These are phyloP conservation scores for Phaeodactylum tricornutum DNA, from an alignment of 108 stramenopile species.

Conservation along the genomic window DNA sequence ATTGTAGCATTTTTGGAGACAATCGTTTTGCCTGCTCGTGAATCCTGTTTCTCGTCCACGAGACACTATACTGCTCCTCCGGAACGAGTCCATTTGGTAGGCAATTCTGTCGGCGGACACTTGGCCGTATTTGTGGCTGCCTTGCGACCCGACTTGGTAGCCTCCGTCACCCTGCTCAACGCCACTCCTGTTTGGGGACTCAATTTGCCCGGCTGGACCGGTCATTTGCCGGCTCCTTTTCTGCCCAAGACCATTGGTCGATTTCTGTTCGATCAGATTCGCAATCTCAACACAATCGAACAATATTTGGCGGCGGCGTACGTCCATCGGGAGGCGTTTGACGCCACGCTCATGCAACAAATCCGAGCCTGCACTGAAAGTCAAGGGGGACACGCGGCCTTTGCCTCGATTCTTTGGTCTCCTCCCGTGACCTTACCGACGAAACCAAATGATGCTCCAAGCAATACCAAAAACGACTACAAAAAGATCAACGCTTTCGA, in stretches of 20 bases:
- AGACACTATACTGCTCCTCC: no score
- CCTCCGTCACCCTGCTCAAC: slow-evolving; percentile 53
- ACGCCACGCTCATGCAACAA: slow-evolving; percentile 26
- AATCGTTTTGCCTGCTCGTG: slow-evolving; percentile 21
- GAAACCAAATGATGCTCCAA: no score
- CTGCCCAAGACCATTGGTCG: slow-evolving; percentile 50
- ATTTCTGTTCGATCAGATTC: slow-evolving; percentile 52
- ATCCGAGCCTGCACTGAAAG: slow-evolving; percentile 62
- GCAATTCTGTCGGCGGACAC: slow-evolving; percentile 74
- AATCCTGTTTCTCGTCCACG: no score
- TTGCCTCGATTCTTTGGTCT: slow-evolving; percentile 71
- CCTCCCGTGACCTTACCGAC: slow-evolving; percentile 25
- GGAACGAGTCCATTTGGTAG: slow-evolving; percentile 64
- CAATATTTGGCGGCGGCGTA: slow-evolving; percentile 52
- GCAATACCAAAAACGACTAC: background rate
- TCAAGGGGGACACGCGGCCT: slow-evolving; percentile 80
- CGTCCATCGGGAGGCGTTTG: slow-evolving; percentile 35
- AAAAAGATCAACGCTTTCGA: slow-evolving; percentile 25
- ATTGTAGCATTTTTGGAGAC: slow-evolving; percentile 42
- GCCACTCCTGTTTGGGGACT: slow-evolving; percentile 85
- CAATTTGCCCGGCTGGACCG: slow-evolving; percentile 71
- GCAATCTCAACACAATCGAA: slow-evolving; percentile 50
- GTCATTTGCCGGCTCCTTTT: slow-evolving; percentile 47
- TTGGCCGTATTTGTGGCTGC: slow-evolving; percentile 46
- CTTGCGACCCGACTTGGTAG: slow-evolving; percentile 39